A percentile compares a stretch with the other conserved stretches of the same genome.
Evolutionary conservation across 1,284 basidiomycete species (phyloP).

Genomic region (Fomitopsis palustris): DNA sequence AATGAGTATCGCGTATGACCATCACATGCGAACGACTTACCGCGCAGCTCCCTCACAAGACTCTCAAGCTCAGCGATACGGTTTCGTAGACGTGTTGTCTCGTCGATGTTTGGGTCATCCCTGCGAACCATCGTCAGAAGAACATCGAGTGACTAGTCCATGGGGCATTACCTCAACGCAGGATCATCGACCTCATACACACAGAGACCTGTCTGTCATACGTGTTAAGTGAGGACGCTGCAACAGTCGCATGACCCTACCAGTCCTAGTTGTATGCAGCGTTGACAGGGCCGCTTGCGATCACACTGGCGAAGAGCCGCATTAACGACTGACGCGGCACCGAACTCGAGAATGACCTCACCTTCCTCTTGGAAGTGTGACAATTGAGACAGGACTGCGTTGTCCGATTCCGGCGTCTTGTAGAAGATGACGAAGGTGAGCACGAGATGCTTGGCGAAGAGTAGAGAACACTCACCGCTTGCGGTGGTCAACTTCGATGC

Average conservation of each 20-base stretch:
- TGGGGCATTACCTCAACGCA: conserved; percentile 58
- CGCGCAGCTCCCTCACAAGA: conserved; percentile 78
- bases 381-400: conserved; percentile 89
- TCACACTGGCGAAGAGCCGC: conserved; percentile 52
- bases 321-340: neutral
- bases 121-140: conserved; percentile 34
- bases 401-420: conserved; percentile 78
- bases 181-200: conserved; percentile 92
- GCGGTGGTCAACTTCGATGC: conserved; percentile 63
- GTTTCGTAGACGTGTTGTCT: conserved; percentile 77
- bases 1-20: neutral
- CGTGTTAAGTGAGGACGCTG: conserved; percentile 9
- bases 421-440: conserved; percentile 4
- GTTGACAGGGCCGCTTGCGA: conserved; percentile 80
- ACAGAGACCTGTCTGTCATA: conserved; percentile 76
- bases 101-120: conserved; percentile 80
- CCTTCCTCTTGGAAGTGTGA: conserved; percentile 90
- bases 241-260: conserved; percentile 35
- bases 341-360: conserved; percentile 29
- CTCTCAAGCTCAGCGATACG: conserved; percentile 89
- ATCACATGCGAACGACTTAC: conserved; percentile 33
- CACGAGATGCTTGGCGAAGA: conserved; percentile 40
- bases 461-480: conserved; percentile 24
- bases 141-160: neutral
- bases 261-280: conserved; percentile 80